phyloP scores from a whole-genome alignment of 768 basidiomycete genomes.

The Xerocomus potaroensis region DNA sequence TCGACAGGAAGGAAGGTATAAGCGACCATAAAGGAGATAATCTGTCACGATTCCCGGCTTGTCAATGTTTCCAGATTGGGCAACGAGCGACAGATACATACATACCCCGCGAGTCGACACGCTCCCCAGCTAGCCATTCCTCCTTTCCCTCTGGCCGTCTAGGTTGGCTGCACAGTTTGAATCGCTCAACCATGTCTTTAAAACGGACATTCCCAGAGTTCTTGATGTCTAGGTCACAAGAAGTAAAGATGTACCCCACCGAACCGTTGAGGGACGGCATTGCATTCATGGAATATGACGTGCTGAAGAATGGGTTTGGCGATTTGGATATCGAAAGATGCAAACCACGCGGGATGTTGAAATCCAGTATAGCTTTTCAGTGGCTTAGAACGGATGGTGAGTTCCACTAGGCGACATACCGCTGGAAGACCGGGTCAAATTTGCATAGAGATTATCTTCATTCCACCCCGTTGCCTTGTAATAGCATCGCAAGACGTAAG shows the following conservation, averaged over 20 bases:
- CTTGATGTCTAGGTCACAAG: slow-evolving; percentile 72
- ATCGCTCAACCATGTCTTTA: slow-evolving; percentile 87
- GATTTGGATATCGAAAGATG: slow-evolving; percentile 83
- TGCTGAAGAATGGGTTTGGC: slow-evolving; percentile 84
- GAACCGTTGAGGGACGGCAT: slow-evolving; percentile 92
- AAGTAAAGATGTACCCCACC: slow-evolving; percentile 89
- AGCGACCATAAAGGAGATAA: slow-evolving; percentile 88
- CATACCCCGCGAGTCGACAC: slow-evolving; percentile 71
- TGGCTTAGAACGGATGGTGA: slow-evolving; percentile 4
- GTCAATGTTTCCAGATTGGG: slow-evolving; percentile 18
- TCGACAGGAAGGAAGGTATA: slow-evolving; percentile 84
- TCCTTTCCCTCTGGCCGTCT: slow-evolving; percentile 73
- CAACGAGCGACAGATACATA: slow-evolving; percentile 15
- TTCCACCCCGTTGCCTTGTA: slow-evolving; percentile 96
- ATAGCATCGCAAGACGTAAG: slow-evolving; percentile 85
- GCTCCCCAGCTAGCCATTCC: slow-evolving; percentile 76
- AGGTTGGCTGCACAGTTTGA: slow-evolving; percentile 80
- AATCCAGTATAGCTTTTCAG: slow-evolving; percentile 79
- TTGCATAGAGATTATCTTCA: slow-evolving; percentile 90
- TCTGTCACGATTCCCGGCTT: slow-evolving; percentile 44
- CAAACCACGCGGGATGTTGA: slow-evolving; percentile 76
- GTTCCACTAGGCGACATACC: slow-evolving; percentile 43
- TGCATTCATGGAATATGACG: slow-evolving; percentile 89
- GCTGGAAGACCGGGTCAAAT: slow-evolving; percentile 84
- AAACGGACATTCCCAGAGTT: slow-evolving; percentile 69